Base-by-base conservation (phyloP, 2,329 filamentous ascomycete species). In the Aspergillus pseudoviridinutans region DNA sequence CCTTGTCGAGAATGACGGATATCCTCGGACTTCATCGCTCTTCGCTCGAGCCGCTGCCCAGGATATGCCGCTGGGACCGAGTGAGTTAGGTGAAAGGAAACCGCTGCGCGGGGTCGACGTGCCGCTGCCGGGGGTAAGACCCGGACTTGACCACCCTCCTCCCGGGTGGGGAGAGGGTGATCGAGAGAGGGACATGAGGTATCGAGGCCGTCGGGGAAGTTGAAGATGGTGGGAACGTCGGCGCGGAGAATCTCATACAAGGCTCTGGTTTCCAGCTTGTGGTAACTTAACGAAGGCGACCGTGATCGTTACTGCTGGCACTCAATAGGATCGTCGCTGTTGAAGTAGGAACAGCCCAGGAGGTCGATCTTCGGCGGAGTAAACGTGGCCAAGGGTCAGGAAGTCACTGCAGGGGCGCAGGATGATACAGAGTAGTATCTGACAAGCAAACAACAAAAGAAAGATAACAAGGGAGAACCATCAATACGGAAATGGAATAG, bases 71-170 rank as follows among this genome's bases (percentile, higher is more conserved):
- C 62, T 61, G 2, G 66, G 65, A 5, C 66, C 65, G 22, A 68
- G 61, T 6, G 65, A 52, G 44, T 55, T 62, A 7, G 65, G 64
- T 4, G 70, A 65, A 46, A 62, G 62, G 24, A 60, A 61, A 68
- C 76, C 71, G 75, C 82, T 68, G 76, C 78, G 65, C 22, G 90
- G 88, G 71, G 87, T 91, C 41, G 85, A 85, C 64, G 84, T 83
- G 60, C 88, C 88, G 72, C 88, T 90, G 58, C 85, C 86, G 59
- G 89, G 86, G 69, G 85, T 88, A 70, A 91, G 82, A 62, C 87
- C 90, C 56, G 89, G 91, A 76, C 88, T 94, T 56, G 90, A 86
- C 92, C 93, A 97, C 66, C 92, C 92, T 71, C 91, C 91, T 68
- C 89, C 89, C 60, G 87, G 88, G 61, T 86, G 84, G 61, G 92